Percentiles rank a stretch among this genome's conserved stretches.
Conservation (phyloP, 495 filamentous ascomycete genomes). For the Penicillium longicatenatum region DNA sequence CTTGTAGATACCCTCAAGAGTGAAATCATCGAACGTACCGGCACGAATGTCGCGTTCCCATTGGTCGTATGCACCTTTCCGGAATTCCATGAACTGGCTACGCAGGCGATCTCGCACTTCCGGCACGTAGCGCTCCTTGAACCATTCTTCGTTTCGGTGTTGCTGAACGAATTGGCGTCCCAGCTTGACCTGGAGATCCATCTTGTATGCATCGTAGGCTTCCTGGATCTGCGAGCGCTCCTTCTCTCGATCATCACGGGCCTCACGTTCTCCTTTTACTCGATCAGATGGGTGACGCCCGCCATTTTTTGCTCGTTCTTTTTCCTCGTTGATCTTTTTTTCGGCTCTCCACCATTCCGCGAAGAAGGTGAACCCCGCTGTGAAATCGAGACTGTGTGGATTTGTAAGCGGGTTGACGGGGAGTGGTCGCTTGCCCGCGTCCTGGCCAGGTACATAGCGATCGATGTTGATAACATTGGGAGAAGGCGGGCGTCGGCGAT, state of each 20-base stretch:
- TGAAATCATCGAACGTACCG: conserved; percentile 90
- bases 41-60: conserved; percentile 83
- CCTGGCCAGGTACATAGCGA: conserved; percentile 91
- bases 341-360: conserved; percentile 95
- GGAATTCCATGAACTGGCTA: conserved; percentile 69
- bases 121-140: conserved; percentile 89
- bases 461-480: conserved; percentile 78
- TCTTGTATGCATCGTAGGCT: conserved; percentile 92
- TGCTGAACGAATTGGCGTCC: conserved; percentile 83
- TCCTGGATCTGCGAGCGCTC: conserved; percentile 88
- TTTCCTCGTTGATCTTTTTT: conserved; percentile 82
- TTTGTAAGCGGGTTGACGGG: conserved; percentile 75
- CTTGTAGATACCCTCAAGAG: conserved; percentile 93
- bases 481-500: conserved; percentile 65
- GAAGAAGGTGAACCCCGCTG: conserved; percentile 96
- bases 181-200: conserved; percentile 90
- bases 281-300: conserved; percentile 70
- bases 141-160: conserved; percentile 96
- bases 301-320: conserved; percentile 74
- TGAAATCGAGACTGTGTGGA: conserved; percentile 81
- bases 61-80: conserved; percentile 70
- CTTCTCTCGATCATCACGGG: conserved; percentile 81
- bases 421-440: conserved; percentile 57
- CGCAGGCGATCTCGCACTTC: conserved; percentile 73
- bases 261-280: conserved; percentile 73